A percentile compares a stretch with the other conserved stretches of the same genome.
Conservation (phyloP, 2,329 filamentous ascomycete species). For the Colletotrichum horii region DNA sequence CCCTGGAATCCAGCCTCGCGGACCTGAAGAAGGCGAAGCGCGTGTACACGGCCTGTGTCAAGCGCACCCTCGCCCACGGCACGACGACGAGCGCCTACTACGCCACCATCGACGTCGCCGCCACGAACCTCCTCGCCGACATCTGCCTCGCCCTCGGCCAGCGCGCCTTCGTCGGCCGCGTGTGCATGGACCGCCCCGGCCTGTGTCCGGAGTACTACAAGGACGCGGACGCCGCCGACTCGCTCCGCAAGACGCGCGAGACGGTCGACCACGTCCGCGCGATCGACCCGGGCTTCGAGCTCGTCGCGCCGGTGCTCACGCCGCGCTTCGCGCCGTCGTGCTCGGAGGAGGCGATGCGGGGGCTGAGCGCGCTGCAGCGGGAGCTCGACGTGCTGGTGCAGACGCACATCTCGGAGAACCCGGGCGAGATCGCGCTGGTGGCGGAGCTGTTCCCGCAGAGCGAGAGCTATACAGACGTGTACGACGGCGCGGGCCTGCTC, state of each 20-base stretch:
- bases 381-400: constrained; percentile 74
- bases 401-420: constrained; percentile 90
- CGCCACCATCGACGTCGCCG: constrained; percentile 83
- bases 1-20: constrained; percentile 80
- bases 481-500: constrained; percentile 75
- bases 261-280: constrained; percentile 69
- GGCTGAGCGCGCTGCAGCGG: constrained; percentile 68
- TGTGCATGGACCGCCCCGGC: constrained; percentile 84
- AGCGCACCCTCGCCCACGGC: constrained; percentile 83
- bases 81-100: constrained; percentile 97
- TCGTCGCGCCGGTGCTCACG: constrained; percentile 83
- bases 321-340: constrained; percentile 71
- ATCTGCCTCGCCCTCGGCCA: constrained; percentile 83
- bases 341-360: constrained; percentile 62
- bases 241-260: constrained; percentile 59
- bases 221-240: constrained; percentile 68
- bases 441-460: constrained; percentile 68
- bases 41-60: constrained; percentile 80
- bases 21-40: constrained; percentile 65
- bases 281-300: constrained; percentile 68
- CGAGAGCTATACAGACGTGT: constrained; percentile 75
- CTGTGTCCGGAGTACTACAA: constrained; percentile 79
- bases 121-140: constrained; percentile 90
- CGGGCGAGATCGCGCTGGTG: constrained; percentile 75
- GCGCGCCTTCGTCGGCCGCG: constrained; percentile 86